phyloP scores from a whole-genome alignment of 768 basidiomycete species.

The Brasilioporus rufonigricans region DNA sequence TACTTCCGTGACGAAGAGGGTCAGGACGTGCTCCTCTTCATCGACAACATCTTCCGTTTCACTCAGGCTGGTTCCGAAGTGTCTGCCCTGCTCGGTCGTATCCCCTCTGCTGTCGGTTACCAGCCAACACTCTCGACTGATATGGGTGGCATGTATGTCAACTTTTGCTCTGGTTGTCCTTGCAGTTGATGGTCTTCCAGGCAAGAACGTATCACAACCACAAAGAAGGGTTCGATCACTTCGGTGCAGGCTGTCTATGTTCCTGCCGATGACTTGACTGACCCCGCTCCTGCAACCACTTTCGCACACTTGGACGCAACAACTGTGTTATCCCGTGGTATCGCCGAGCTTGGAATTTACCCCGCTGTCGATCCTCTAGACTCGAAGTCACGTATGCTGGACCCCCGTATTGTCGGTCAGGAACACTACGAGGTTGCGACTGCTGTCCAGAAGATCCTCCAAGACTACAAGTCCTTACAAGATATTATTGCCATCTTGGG shows the following conservation, averaged over 20 bases:
- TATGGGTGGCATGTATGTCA: slow-evolving; percentile 96
- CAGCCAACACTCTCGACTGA: slow-evolving; percentile 99
- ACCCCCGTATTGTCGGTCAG: slow-evolving; percentile 94
- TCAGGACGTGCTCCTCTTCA: slow-evolving; percentile 99
- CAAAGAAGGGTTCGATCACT: slow-evolving; percentile 99
- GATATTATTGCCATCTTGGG: slow-evolving; percentile 99
- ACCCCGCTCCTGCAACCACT: slow-evolving; percentile 98
- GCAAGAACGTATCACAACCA: slow-evolving; percentile 99
- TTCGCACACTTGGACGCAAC: slow-evolving; percentile 99
- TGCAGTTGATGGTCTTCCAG: slow-evolving; percentile 35
- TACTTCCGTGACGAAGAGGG: slow-evolving; percentile 99
- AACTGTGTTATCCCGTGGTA: slow-evolving; percentile 98
- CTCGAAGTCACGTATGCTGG: slow-evolving; percentile 99
- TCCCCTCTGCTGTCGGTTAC: slow-evolving; percentile 99
- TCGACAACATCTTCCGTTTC: slow-evolving; percentile 99
- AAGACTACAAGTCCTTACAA: slow-evolving; percentile 95
- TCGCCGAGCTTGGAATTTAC: slow-evolving; percentile 99
- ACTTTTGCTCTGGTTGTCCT: background rate
- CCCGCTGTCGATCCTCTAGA: slow-evolving; percentile 99
- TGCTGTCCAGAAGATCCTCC: slow-evolving; percentile 94
- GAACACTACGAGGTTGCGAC: slow-evolving; percentile 98
- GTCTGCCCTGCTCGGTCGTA: slow-evolving; percentile 99
- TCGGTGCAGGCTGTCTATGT: slow-evolving; percentile 99
- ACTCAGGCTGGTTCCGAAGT: slow-evolving; percentile 99
- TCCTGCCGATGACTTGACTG: slow-evolving; percentile 99